phyloP scores from a whole-genome alignment of 305 asterid species.

The Lippia alba region DNA sequence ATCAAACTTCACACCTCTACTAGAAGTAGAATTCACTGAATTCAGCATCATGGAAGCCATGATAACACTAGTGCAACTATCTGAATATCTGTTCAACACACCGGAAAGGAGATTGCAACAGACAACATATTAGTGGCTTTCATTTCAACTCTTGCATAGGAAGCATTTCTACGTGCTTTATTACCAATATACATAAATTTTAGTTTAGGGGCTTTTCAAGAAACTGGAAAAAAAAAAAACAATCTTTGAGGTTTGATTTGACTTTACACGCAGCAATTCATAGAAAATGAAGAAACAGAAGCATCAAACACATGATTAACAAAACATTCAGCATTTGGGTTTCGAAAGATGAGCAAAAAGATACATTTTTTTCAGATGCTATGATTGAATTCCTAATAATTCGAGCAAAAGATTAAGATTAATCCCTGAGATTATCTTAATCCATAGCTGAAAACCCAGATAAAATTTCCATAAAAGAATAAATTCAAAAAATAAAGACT shows the following conservation, averaged over 20 bases:
- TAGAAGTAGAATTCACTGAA: constrained; percentile 42
- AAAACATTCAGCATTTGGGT: constrained; percentile 12
- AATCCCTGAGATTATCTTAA: constrained; percentile 3
- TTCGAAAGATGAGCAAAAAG: neutral
- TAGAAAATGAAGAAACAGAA: neutral
- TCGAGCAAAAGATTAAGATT: constrained; percentile 2
- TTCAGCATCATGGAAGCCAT: constrained; percentile 62
- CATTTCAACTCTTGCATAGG: neutral
- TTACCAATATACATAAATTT: constrained; percentile 8
- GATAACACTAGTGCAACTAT: constrained; percentile 25
- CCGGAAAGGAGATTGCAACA: neutral
- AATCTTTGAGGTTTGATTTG: neutral
- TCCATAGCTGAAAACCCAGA: constrained; percentile 19
- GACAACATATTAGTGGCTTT: neutral
- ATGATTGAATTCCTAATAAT: constrained; percentile 29
- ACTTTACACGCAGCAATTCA: neutral
- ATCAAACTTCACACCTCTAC: constrained; percentile 48
- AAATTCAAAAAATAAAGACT: neutral
- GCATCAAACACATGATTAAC: constrained; percentile 19
- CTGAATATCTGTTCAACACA: constrained; percentile 1
- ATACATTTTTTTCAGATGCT: neutral
- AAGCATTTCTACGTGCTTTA: constrained; percentile 2
- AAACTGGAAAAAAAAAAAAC: constrained; percentile 10
- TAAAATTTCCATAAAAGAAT: neutral
- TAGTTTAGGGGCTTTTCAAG: neutral